Evolutionary conservation across 2,329 filamentous ascomycete genomes (phyloP), one percentile per base, ranked within the genome.

Genomic region (Pseudogymnoascus sp.): DNA sequence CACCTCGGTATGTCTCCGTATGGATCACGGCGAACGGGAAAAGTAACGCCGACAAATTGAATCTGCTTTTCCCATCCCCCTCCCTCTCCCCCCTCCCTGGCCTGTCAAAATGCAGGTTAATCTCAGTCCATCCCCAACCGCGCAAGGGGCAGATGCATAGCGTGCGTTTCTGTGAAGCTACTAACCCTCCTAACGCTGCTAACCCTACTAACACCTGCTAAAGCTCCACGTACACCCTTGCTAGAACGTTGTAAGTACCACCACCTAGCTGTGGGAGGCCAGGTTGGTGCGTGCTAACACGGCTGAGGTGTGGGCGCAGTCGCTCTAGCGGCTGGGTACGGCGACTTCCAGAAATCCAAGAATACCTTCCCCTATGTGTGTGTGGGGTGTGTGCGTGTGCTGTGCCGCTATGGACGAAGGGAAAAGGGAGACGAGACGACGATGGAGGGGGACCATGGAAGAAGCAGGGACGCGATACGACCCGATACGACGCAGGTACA

Each of bases 21-120:
- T 26, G 18, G 18, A 47, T 7, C 11, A 51, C 23, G 12, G 45
- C 14, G 45, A 29, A n/a, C 47, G 26, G 47, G 7, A 57, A 57
- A 57, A 57, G 34, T 57, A 57, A 57, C 29, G 47, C 47, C 47
- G 47, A 57, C 47, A 57, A 57, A 34, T 57, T 7, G 47, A 57
- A 18, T 18, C 47, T 57, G 8, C n/a, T 47, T 11, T 26, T 16
- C 14, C 26, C 16, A 26, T 26, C 8, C n/a, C 5, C 8, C 26
- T 16, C 10, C 10, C 34, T 16, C 37, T 6, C 14, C 8, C 45
- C 45, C 23, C 14, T 31, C 45, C 51, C 51, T 57, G 29, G 51
- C 26, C 51, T 57, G 51, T 57, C 51, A 57, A 57, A 57, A 57
- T 57, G 51, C 51, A 57, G 51, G 29, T 57, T 57, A 57, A 57